phyloP scores from a whole-genome alignment of 2,329 filamentous ascomycete species.

The Metarhizium sp. region DNA sequence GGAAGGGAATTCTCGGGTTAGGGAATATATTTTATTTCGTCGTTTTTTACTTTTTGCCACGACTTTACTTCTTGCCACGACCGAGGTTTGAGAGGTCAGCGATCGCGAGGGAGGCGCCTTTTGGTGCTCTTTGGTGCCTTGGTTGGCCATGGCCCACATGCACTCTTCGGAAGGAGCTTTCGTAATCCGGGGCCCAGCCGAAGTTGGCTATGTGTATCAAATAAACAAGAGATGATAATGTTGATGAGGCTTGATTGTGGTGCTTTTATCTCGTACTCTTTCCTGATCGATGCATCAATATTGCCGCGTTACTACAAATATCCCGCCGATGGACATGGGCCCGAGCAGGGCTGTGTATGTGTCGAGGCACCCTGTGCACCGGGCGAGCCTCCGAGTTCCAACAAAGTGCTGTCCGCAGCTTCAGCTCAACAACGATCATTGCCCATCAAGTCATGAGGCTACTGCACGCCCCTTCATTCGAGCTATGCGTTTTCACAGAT shows the following conservation, averaged over 20 bases:
- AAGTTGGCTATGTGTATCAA: neutral
- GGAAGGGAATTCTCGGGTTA: neutral
- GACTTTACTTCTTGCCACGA: neutral
- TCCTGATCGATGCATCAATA: neutral
- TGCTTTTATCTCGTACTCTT: neutral
- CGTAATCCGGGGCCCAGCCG: neutral
- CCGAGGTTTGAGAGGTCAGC: neutral
- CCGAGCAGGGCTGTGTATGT: no score
- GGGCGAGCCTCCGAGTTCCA: no score
- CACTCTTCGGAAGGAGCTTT: neutral
- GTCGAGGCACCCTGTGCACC: no score
- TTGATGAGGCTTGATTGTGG: neutral
- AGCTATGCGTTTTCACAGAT: conserved; percentile 12
- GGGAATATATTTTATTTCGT: neutral
- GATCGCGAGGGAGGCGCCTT: neutral
- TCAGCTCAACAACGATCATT: neutral
- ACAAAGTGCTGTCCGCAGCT: neutral
- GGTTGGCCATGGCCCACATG: neutral
- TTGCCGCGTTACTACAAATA: no score
- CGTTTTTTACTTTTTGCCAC: neutral
- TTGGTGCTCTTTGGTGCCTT: neutral
- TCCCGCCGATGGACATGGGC: no score
- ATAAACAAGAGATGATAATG: neutral
- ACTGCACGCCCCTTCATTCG: conserved; percentile 13
- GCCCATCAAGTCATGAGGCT: conserved; percentile 12